A percentile compares a stretch with the other conserved stretches of the same genome.
These are phyloP conservation scores for Yarrowia sp. DNA, from an alignment of 805 yeast genomes.

Conservation along the genomic window DNA sequence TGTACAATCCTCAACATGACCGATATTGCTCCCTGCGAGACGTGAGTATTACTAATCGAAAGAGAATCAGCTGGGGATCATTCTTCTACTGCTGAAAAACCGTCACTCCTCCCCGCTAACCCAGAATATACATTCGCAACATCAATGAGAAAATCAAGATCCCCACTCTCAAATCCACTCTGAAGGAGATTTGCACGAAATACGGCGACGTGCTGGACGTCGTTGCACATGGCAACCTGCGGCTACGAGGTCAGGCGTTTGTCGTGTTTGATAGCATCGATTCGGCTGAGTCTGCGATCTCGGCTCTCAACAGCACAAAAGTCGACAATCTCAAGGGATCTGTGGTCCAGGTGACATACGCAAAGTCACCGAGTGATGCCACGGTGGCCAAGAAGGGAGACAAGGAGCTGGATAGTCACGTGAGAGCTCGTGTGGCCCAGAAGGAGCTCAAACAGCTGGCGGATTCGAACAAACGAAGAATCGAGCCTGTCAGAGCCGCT, in stretches of 20 bases:
- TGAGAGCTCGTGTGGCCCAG: slow-evolving; percentile 43
- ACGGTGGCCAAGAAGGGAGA: slow-evolving; percentile 53
- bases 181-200: slow-evolving; percentile 54
- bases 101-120: neutral
- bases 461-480: neutral
- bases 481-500: neutral
- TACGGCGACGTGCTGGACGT: slow-evolving; percentile 60
- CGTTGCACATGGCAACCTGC: slow-evolving; percentile 65
- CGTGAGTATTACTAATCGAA: neutral
- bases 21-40: slow-evolving; percentile 18
- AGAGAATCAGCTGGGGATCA: neutral
- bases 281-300: slow-evolving; percentile 57
- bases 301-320: slow-evolving; percentile 51
- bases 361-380: slow-evolving; percentile 58
- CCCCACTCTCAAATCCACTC: slow-evolving; percentile 56
- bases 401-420: slow-evolving; percentile 43
- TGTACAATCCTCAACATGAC: slow-evolving; percentile 11
- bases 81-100: neutral
- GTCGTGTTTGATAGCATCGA: slow-evolving; percentile 59
- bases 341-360: slow-evolving; percentile 57
- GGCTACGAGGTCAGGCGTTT: slow-evolving; percentile 84
- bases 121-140: slow-evolving; percentile 66
- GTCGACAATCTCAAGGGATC: slow-evolving; percentile 54
- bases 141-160: slow-evolving; percentile 72
- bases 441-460: slow-evolving; percentile 42